Evolutionary conservation across 441 rosid species (phyloP).

Genomic region (Populus tomentosa): DNA sequence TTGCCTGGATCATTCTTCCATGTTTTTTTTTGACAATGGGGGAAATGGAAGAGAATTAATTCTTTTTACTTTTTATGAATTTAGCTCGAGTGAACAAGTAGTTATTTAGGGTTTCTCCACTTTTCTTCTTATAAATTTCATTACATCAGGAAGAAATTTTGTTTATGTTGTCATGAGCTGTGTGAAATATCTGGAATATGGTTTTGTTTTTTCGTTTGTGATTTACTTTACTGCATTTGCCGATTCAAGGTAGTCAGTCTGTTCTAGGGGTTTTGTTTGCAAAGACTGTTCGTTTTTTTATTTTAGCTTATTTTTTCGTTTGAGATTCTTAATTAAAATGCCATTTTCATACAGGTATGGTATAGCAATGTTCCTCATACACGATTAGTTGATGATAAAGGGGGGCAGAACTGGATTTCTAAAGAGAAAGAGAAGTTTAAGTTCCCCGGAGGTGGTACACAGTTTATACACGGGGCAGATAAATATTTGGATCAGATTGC

Average conservation of each 20-base stretch:
- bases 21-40: not conserved
- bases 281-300: not conserved
- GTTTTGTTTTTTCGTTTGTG: not conserved
- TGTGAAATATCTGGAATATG: not conserved
- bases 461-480: conserved; percentile 98
- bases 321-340: conserved; percentile 11
- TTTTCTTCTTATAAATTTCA: not conserved
- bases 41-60: not conserved
- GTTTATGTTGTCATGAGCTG: not conserved
- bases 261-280: not conserved
- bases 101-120: not conserved
- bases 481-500: conserved; percentile 84
- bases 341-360: conserved; percentile 63
- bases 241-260: not conserved
- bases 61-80: not conserved
- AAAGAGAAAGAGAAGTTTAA: conserved; percentile 71
- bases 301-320: not conserved
- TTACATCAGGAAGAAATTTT: not conserved
- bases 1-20: not conserved
- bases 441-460: conserved; percentile 99
- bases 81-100: not conserved
- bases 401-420: conserved; percentile 95
- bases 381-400: conserved; percentile 86
- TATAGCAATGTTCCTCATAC: conserved; percentile 84
- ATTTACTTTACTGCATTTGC: not conserved